Evolutionary conservation across 179 eudicot genomes (phyloP).

Genomic region (Actinidia polygama): DNA sequence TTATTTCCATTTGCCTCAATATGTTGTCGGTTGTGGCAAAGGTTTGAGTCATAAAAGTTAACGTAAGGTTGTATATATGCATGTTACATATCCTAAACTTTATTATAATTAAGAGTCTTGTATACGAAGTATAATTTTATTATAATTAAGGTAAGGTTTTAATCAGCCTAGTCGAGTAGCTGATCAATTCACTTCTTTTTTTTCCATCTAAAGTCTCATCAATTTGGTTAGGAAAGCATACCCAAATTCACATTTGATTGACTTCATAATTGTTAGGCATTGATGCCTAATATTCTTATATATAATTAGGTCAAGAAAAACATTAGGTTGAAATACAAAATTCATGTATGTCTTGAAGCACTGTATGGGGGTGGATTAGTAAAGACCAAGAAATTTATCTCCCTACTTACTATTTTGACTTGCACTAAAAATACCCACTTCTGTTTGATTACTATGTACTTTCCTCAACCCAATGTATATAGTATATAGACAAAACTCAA

Average conservation of each 20-base stretch:
- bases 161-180: background rate
- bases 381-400: background rate
- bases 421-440: background rate
- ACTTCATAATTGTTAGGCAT: constrained; percentile 9
- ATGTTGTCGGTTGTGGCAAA: too few relatives aligned
- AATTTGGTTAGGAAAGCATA: background rate
- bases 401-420: background rate
- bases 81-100: background rate
- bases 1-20: background rate
- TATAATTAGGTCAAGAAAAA: background rate
- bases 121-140: too few relatives aligned
- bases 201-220: background rate
- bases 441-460: too few relatives aligned
- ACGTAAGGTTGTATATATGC: background rate
- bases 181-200: background rate
- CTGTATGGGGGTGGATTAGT: background rate
- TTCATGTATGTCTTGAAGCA: background rate
- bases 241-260: background rate
- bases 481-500: too few relatives aligned
- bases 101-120: background rate
- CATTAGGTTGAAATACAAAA: background rate
- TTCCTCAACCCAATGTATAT: too few relatives aligned
- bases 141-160: too few relatives aligned
- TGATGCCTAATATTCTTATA: too few relatives aligned
- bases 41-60: too few relatives aligned